A percentile compares a stretch with the other conserved stretches of the same genome.
Conservation (phyloP, 257 asterid genomes). For the Coffea canephora region DNA sequence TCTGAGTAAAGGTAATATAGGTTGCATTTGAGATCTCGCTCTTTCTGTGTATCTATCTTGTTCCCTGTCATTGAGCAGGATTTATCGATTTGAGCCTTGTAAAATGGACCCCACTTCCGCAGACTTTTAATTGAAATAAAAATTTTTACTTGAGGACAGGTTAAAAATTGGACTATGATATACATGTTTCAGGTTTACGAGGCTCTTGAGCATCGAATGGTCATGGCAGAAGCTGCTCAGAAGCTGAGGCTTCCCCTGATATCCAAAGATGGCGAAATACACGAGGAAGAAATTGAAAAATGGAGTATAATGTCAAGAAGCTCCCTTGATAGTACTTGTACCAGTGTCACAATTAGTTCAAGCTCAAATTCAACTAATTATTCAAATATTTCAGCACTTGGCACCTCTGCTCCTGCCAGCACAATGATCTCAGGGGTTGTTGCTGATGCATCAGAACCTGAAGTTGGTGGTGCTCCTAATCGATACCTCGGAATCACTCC, state of each 20-base stretch:
- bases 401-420: conserved; percentile 39
- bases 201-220: conserved; percentile 40
- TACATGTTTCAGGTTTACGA: conserved; percentile 29
- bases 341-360: conserved; percentile 67
- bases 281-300: conserved; percentile 90
- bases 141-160: not conserved
- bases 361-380: conserved; percentile 75
- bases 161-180: not conserved
- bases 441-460: conserved; percentile 77
- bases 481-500: conserved; percentile 93
- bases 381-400: conserved; percentile 47
- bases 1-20: no score
- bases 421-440: conserved; percentile 33
- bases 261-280: conserved; percentile 89
- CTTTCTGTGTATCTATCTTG: no score
- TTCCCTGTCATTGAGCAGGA: no score
- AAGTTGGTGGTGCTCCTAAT: conserved; percentile 95
- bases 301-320: conserved; percentile 81
- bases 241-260: conserved; percentile 92
- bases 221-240: conserved; percentile 83
- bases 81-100: not conserved
- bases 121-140: not conserved
- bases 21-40: no score
- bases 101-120: no score
- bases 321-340: conserved; percentile 82